Evolutionary conservation across 495 filamentous ascomycete species (phyloP).

Genomic region (Xylaria nigripes): DNA sequence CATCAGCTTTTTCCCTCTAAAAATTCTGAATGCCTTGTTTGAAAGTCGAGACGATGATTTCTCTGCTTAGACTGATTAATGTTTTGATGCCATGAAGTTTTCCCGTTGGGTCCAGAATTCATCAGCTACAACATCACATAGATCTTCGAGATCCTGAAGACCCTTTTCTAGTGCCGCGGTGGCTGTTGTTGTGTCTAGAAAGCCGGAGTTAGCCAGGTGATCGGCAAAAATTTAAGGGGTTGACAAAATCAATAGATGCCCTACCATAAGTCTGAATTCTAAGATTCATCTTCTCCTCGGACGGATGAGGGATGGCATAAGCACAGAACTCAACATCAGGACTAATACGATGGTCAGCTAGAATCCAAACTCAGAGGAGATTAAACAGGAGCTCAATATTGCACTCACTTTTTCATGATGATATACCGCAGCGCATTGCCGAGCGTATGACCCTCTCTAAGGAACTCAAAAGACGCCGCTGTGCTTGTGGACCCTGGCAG

Average conservation of each 20-base stretch:
- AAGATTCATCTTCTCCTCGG: conserved; percentile 91
- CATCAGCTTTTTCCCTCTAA: conserved; percentile 3
- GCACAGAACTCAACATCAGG: conserved; percentile 96
- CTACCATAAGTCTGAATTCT: conserved; percentile 93
- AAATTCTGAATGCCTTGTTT: background rate
- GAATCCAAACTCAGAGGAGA: background rate
- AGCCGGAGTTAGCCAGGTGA: conserved; percentile 1
- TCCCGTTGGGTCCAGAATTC: conserved; percentile 66
- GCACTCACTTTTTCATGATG: conserved; percentile 92
- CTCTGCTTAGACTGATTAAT: conserved; percentile 1
- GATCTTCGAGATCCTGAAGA: conserved; percentile 72
- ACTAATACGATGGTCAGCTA: conserved; percentile 36
- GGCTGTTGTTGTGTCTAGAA: conserved; percentile 68
- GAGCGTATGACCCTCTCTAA: conserved; percentile 86
- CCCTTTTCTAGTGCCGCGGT: conserved; percentile 84
- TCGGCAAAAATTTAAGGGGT: background rate
- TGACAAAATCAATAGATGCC: conserved; percentile 13
- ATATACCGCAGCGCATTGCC: conserved; percentile 90
- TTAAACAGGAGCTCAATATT: background rate
- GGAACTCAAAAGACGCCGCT: conserved; percentile 72
- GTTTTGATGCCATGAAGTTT: conserved; percentile 43
- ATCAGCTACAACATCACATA: conserved; percentile 85
- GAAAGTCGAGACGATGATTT: background rate
- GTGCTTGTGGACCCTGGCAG: conserved; percentile 63
- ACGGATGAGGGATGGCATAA: conserved; percentile 95